Evolutionary conservation across 129 eudicot genomes (phyloP), one percentile per base, ranked within the genome.

Genomic region (Glebionis coronaria): DNA sequence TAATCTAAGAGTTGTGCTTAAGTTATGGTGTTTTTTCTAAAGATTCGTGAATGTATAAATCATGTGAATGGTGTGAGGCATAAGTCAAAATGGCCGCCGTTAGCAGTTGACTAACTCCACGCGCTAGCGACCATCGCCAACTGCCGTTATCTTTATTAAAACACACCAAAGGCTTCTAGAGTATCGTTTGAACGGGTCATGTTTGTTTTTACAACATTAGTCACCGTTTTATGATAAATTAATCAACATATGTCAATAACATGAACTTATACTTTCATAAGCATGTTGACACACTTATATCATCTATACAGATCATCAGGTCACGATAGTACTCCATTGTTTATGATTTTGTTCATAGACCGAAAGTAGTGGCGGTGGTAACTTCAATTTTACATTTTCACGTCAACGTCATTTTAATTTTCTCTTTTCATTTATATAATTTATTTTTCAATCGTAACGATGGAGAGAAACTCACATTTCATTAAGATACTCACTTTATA

Each of bases 51-150:
- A 69, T 56, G 3, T 28, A 28, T 1, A 29, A 31, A 4, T 54
- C 74, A 44, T 56, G 74, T 70, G 74, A 70, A 70, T 69, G 65
- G 45, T 45, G 56, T 44, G 57, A 44, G 12, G 56, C 46, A 57
- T 25, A 70, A 44, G 66, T 57, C 74, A 70, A 70, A 20, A n/a
- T 70, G 29, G 57, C 74, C 74, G 66, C 45, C 64, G 66, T 14
- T 56, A 2, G 53, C 29, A 56, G 66, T 69, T 69, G 74, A 69
- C 66, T 57, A 18, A 23, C 21, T 56, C 54, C 44, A 70, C 74
- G 56, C 74, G 66, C 27, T 70, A 70, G 21, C 66, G 46, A 44
- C 74, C 66, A 42, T 56, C 56, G 29, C 65, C 44, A 44, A 69
- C 56, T 18, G 65, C 65, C 74, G 65, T 69, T 69, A 65, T 56